Base-by-base conservation (phyloP, 257 asterid genomes). In the Solanum sejunctum region DNA sequence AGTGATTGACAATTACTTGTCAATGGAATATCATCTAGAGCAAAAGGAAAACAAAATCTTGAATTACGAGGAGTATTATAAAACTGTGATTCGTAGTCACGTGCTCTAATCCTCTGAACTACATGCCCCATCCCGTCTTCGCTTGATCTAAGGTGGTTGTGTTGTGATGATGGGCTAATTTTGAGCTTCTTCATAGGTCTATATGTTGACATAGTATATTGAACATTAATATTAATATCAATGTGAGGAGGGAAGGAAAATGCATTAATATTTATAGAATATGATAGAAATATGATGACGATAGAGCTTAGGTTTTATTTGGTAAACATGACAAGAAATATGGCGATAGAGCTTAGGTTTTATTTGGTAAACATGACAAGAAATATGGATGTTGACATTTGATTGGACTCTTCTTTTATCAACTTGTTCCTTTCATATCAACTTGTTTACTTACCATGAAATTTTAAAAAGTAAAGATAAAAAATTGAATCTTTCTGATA, bases 31-130 rank as follows among this genome's bases (percentile, higher is more conserved):
- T 84, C 87, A 16, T 83, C 87, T 51, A 90, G 84, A 56, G 86
- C 82, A 60, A 90, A 89, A 56, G 93, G 90, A 85, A 87, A 90
- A 32, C 26, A 72, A 57, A 88, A 85, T 17, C 85, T 88, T 15
- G 92, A 83, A 83, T 69, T 26, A 63, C 39, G 20, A 15, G 72
- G 69, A 52, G 67, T 21, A 57, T 28, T 39, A 16, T 6, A n/a
- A 58, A 58, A 69, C 0, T 12, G 15, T 36, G 5, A 15, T 39
- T 70, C 54, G 5, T 9, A 2, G 54, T 16, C 52, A 70, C 26
- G 17, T 70, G 28, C 26, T 39, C 16, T 39, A 17, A 70, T 39
- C 26, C 78, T 70, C 10, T 39, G 52, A 36, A 51, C 51, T 69
- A 17, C 23, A 70, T 26, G 78, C 28, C 7, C 28, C 78, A 70